Evolutionary conservation across 2,329 filamentous ascomycete genomes (phyloP), one percentile per base, ranked within the genome.

Genomic region (Decorospora gaudefroyi): DNA sequence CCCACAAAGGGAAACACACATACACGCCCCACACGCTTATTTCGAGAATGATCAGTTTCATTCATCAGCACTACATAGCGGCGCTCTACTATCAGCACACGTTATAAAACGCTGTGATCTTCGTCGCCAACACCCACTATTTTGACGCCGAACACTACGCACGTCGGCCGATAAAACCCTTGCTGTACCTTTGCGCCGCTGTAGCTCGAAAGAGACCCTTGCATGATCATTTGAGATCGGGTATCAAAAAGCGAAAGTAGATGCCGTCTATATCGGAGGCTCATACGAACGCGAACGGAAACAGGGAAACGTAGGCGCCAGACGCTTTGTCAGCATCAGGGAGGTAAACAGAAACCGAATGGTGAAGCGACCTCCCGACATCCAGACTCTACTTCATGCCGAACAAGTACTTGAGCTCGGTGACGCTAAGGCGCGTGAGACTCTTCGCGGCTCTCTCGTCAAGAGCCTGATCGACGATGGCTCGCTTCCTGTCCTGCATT

Each of bases 401-500:
- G 62, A 92, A 89, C 46, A 95, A 75, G 59, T 81, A 90, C 27
- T 78, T 81, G 31, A 95, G 76, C 58, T 95, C 87, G 22, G 75
- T 74, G 1, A 78, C 73, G 40, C 78, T 81, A 9, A 96, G 76
- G 27, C 87, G 78, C 6, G 83, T 82, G 37, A 95, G 76, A 46
- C 77, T 81, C 61, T 81, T 80, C 22, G 80, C 80, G 26, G 84
- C 86, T 17, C 81, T 80, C 70, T 95, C 89, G 59, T 93, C 88
- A 15, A 96, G 78, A 1, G 90, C 91, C 7, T 83, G 79, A 49
- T 88, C 84, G 25, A 96, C 88, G 25, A 95, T 74, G 29, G 81
- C 77, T 15, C 86, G 81, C 74, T 96, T 96, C 67, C 82, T 78
- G 37, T 91, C 81, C 65, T 96, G 90, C 11, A 96, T 73, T 16